Evolutionary conservation across 176 grass and related monocot genomes (phyloP).

Genomic region (Eragrostis nindensis): DNA sequence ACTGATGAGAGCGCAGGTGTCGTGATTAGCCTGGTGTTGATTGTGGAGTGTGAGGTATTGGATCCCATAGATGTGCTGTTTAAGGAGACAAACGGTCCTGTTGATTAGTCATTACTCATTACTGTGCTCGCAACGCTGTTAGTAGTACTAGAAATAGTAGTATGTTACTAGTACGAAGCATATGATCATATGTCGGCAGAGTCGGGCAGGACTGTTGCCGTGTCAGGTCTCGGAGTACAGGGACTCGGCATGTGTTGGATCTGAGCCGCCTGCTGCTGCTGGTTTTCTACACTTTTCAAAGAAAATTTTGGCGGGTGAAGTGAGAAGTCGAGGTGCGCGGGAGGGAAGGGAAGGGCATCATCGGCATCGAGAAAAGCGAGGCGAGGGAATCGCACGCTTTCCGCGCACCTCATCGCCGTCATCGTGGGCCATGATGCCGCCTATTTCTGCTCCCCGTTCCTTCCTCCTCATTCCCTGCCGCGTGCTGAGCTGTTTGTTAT

Average conservation of each 20-base stretch:
- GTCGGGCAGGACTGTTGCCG: too few species aligned
- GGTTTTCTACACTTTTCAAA: conserved; percentile 34
- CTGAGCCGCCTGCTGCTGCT: background rate
- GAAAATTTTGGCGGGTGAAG: conserved; percentile 52
- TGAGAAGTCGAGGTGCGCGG: background rate
- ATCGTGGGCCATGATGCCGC: conserved; percentile 43
- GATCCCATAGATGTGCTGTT: background rate
- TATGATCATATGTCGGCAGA: conserved; percentile 41
- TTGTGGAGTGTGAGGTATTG: background rate
- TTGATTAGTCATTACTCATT: background rate
- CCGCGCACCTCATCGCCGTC: conserved; percentile 52
- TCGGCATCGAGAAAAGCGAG: conserved; percentile 39
- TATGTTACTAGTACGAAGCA: too few species aligned
- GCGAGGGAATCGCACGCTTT: conserved; percentile 50
- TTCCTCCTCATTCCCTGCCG: conserved; percentile 16
- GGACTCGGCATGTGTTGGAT: conserved; percentile 23
- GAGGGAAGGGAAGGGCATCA: background rate
- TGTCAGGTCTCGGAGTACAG: conserved; percentile 1
- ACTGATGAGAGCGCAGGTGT: background rate
- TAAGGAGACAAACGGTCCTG: conserved; percentile 37
- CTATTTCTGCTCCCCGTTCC: conserved; percentile 30
- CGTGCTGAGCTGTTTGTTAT: background rate
- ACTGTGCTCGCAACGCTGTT: background rate
- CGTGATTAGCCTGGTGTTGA: conserved; percentile 15
- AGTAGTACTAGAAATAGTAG: too few species aligned